Base-by-base conservation (phyloP, 345 rosid species). In the Eutrema heterophyllum region DNA sequence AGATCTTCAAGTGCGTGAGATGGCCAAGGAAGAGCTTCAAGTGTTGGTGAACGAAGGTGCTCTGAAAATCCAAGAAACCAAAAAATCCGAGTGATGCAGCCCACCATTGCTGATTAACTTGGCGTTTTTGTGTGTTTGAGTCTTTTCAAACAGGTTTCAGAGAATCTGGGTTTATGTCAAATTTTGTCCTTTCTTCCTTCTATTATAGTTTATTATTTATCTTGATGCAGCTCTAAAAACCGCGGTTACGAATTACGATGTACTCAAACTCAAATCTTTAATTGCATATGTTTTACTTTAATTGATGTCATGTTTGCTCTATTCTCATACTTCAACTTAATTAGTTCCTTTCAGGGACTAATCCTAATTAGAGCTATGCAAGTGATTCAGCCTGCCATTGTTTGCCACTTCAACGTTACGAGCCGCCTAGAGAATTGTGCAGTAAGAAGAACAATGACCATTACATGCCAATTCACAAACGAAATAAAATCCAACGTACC, bases 21-120 rank as follows among this genome's bases (percentile, higher is more conserved):
- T 87, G 73, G 92, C 82, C 1, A 76, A 83, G 67, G 39, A 62
- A 66, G 98, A 89, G 85, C 76, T 96, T 81, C 88, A 83, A 84
- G 86, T 88, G 30, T 84, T 92, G 77, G 67, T 90, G 36, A 83
- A 86, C 30, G 76, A 73, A 4, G 97, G 93, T 57, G 55, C 70
- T 67, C 77, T 95, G 57, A 90, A 86, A 83, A 71, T 80, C 66
- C 64, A 83, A 1, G 79, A 84, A 73, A 56, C 67, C 49, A 78
- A 84, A 72, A 76, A 79, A 15, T 24, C 81, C 1, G 61, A 76
- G 16, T 76, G 76, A 70, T 46, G 50, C 50, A 54, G 35, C 32
- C 64, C 68, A 43, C 7, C 67, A 56, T 36, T 30, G 78, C 63
- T 29, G 48, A 60, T 35, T 40, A 62, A 59, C 46, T 59, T 49